These are phyloP conservation scores for Paramecium caudatum DNA, from an alignment of 73 alveolate species.

Conservation along the genomic window DNA sequence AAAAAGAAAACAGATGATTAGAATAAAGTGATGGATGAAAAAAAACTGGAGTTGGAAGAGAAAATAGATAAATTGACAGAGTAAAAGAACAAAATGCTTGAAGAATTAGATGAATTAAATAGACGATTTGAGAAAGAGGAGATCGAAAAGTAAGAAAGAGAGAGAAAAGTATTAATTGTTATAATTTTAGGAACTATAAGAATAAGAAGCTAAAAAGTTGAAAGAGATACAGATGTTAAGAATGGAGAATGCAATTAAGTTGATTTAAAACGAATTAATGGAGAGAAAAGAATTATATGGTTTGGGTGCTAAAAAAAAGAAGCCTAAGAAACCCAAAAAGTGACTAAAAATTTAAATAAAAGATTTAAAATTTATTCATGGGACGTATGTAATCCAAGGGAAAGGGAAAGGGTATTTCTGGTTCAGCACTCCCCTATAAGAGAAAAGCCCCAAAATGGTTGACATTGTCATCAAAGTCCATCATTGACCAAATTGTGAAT, in stretches of 20 bases:
- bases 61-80: constrained; percentile 63
- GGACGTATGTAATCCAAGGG: constrained; percentile 79
- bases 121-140: constrained; percentile 71
- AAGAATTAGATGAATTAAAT: constrained; percentile 62
- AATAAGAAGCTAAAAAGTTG: constrained; percentile 48
- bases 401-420: constrained; percentile 79
- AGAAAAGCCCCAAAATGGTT: constrained; percentile 80
- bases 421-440: constrained; percentile 77
- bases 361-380: constrained; percentile 66
- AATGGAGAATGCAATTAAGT: constrained; percentile 75
- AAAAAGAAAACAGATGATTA: constrained; percentile 64
- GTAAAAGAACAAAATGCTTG: constrained; percentile 31
- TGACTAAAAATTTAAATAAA: constrained; percentile 52
- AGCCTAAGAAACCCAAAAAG: constrained; percentile 69
- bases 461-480: constrained; percentile 70
- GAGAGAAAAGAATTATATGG: constrained; percentile 75
- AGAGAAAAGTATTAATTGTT: neutral
- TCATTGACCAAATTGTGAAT: constrained; percentile 70
- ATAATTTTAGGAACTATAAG: constrained; percentile 64
- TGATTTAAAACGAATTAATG: constrained; percentile 71
- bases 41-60: constrained; percentile 64
- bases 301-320: constrained; percentile 77
- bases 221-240: constrained; percentile 65
- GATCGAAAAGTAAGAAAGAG: constrained; percentile 69
- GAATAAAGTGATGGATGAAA: constrained; percentile 57